Evolutionary conservation across 306 rosid species (phyloP), one percentile per base, ranked within the genome.

Genomic region (Hylodesmum podocarpum): DNA sequence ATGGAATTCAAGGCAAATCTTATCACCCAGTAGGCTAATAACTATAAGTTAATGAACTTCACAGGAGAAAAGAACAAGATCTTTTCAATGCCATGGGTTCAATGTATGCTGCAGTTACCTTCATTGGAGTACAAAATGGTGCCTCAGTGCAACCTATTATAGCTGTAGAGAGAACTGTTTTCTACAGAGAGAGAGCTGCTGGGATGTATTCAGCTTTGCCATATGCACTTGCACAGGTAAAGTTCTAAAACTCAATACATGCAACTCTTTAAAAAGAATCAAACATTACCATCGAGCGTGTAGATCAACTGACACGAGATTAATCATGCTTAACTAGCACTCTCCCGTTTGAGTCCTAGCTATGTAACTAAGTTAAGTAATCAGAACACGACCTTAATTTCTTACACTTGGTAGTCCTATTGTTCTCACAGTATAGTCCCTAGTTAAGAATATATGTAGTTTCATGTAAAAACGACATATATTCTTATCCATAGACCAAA

Each of bases 191-290:
- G 80, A 82, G 86, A 81, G 95, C 93, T 11, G 90, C 98, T 0
- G 93, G 96, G 67, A 93, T 91, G 98, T 93, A 91, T 81, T 91
- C 96, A 36, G 83, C 87, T 27, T 70, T 93, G 65, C 86, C 95
- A 5, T 91, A 93, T 65, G 92, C 98, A 27, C 74, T 88, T 66
- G 88, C 93, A 13, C 91, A 81, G 88, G 97, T 90, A 78, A 57
- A 75, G 6, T 39, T 25, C 69, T 54, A 15, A 59, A 50, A 39
- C 47, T 33, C 34, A 22, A 22, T 46, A 1, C 70, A 58, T 5
- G 65, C 18, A 65, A 34, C 18, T 11, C n/a, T 51, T 28, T 0
- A 8, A 25, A 43, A 9, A 40, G 4, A 40, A 73, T n/a, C 51
- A 37, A 31, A 25, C 7, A 31, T 9, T n/a, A n/a, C n/a, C n/a